Percentiles rank a stretch among this genome's conserved stretches.
Evolutionary conservation across 805 yeast species (phyloP).

Genomic region (Phaffomyces antillensis): DNA sequence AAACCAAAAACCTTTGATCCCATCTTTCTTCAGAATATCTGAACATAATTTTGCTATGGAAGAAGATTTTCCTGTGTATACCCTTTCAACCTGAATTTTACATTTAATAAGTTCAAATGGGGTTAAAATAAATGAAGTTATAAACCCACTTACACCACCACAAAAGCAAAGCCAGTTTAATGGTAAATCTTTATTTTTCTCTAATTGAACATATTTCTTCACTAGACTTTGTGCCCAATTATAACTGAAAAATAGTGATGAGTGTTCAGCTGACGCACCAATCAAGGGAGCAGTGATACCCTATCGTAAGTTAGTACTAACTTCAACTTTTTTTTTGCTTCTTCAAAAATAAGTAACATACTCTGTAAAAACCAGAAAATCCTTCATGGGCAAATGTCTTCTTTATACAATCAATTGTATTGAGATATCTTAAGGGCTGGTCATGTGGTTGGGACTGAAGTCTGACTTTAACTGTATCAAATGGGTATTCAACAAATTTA

Average conservation of each 20-base stretch:
- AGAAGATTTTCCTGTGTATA: conserved; percentile 23
- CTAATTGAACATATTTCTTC: conserved; percentile 17
- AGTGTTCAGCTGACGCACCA: conserved; percentile 89
- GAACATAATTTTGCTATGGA: conserved; percentile 31
- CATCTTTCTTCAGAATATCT: conserved; percentile 41
- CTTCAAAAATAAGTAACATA: background rate
- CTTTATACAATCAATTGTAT: conserved; percentile 60
- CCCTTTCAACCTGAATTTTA: conserved; percentile 64
- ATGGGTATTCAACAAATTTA: conserved; percentile 82
- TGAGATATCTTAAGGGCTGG: conserved; percentile 37
- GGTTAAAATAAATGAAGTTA: conserved; percentile 76
- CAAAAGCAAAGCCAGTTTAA: conserved; percentile 44
- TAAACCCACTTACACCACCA: conserved; percentile 79
- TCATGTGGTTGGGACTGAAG: conserved; percentile 67
- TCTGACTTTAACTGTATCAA: conserved; percentile 87
- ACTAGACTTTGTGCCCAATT: conserved; percentile 37
- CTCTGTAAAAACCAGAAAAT: conserved; percentile 65
- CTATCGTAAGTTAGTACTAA: background rate
- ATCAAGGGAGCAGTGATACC: conserved; percentile 76
- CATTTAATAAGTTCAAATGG: conserved; percentile 93
- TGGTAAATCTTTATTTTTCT: conserved; percentile 23
- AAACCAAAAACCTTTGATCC: conserved; percentile 73
- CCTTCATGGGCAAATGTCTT: conserved; percentile 68
- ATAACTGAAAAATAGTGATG: conserved; percentile 67
- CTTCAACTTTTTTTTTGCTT: too few relatives aligned